Evolutionary conservation across 2,329 filamentous ascomycete species (phyloP), one percentile per base, ranked within the genome.

Genomic region (Didymella keratinophila): DNA sequence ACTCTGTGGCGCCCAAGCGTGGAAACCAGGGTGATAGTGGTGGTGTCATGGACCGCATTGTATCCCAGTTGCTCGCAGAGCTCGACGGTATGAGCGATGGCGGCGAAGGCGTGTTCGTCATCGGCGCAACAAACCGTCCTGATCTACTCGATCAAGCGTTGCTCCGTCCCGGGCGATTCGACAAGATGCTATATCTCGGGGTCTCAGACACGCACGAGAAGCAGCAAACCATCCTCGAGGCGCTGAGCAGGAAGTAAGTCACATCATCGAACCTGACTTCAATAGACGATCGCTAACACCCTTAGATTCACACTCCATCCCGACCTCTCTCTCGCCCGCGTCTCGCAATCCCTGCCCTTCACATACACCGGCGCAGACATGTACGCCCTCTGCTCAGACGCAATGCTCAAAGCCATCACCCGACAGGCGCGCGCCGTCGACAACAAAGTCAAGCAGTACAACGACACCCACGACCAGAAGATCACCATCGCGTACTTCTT

Each of bases 341-440:
- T 99, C 45, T 90, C 94, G 4, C 84, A 90, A 50, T 83, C 83
- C 11, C 85, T 99, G 4, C 95, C 95, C 0, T 95, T 97, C 75
- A 98, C 94, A 2, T 99, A 97, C 79, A 99, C 95, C 0, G 95
- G 95, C 71, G 95, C 95, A 62, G 95, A 99, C 79, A 89, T 99
- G 73, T 99, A 99, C 78, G 95, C 95, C 0, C 84, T 99, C 20
- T 98, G 94, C 81, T 97, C 93, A 42, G 95, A 99, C 76, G 93
- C 95, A 50, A 99, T 99, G 95, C 89, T 99, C 67, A 98, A 99
- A 77, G 95, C 95, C 20, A 94, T 99, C 58, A 99, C 95, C 2
- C 88, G 95, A 5, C 92, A 96, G 73, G 93, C 95, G 2, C 85
- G 87, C 1, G 83, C 86, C 2, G 93, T 98, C 2, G 95, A 99